Conservation (phyloP, 202 grass and related monocot species). For the Musa balbisiana region DNA sequence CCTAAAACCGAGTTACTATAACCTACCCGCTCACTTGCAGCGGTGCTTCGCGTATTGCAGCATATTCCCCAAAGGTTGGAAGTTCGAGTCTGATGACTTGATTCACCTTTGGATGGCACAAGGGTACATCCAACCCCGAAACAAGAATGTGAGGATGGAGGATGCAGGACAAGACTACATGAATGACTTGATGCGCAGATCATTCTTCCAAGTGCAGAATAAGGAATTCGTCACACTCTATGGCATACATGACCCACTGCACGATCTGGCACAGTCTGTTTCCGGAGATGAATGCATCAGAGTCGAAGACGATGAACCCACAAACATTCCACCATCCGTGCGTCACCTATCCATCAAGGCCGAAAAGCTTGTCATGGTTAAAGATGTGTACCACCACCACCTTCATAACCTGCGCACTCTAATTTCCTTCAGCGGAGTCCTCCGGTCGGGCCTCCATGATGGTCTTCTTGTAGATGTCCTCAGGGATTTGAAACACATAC, state of each 20-base stretch:
- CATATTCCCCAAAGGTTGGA: conserved; percentile 9
- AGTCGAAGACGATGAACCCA: conserved; percentile 27
- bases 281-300: conserved; percentile 7
- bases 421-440: conserved; percentile 18
- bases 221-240: not conserved
- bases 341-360: conserved; percentile 44
- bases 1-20: conserved; percentile 6
- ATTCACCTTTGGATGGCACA: conserved; percentile 15
- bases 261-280: not conserved
- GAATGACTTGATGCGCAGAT: not conserved
- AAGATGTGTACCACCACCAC: conserved; percentile 13
- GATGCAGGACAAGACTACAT: not conserved
- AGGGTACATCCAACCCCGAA: conserved; percentile 8
- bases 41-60: conserved; percentile 16
- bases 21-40: conserved; percentile 7
- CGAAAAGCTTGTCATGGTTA: conserved; percentile 19
- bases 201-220: not conserved
- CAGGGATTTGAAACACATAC: conserved; percentile 10
- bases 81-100: conserved; percentile 6
- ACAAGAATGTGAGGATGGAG: not conserved
- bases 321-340: conserved; percentile 29
- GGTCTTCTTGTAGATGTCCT: conserved; percentile 23
- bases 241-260: not conserved
- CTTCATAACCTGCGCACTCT: conserved; percentile 27
- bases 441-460: not conserved